phyloP scores from a whole-genome alignment of 768 basidiomycete genomes.

The Russula brevipes region DNA sequence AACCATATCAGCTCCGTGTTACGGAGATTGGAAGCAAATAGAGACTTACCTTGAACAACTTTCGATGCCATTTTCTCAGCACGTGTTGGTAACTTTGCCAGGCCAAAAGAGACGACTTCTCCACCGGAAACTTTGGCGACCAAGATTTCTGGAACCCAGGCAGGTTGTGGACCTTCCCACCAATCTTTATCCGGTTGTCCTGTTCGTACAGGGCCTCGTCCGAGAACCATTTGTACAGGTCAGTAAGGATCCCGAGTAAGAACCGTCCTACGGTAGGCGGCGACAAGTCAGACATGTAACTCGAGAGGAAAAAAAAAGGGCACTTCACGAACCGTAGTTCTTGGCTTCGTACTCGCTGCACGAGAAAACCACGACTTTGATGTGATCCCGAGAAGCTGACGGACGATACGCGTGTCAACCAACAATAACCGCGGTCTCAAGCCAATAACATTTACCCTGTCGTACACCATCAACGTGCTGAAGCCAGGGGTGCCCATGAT shows the following conservation, averaged over 20 bases:
- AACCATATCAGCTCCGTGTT: neutral
- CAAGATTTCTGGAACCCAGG: constrained; percentile 65
- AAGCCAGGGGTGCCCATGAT: constrained; percentile 86
- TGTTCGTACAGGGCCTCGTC: constrained; percentile 70
- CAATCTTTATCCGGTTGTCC: constrained; percentile 61
- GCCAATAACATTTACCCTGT: constrained; percentile 39
- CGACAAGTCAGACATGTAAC: constrained; percentile 7
- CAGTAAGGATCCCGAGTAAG: constrained; percentile 68
- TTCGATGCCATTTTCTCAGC: constrained; percentile 79
- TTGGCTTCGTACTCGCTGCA: constrained; percentile 95
- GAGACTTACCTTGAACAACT: constrained; percentile 60
- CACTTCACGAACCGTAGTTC: constrained; percentile 67
- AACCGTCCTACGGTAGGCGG: constrained; percentile 63
- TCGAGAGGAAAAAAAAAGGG: neutral
- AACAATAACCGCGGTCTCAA: constrained; percentile 28
- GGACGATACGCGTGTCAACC: neutral
- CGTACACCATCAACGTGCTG: constrained; percentile 78
- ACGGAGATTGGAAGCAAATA: neutral
- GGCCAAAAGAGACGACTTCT: constrained; percentile 50
- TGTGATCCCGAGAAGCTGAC: constrained; percentile 79
- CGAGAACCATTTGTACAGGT: constrained; percentile 73
- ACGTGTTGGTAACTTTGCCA: constrained; percentile 70
- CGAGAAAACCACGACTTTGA: constrained; percentile 81
- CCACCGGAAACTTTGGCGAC: constrained; percentile 41
- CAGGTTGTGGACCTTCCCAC: constrained; percentile 53